A percentile compares a stretch with the other conserved stretches of the same genome.
phyloP scores from a whole-genome alignment of 441 rosid species.

The Gossypium davidsonii region DNA sequence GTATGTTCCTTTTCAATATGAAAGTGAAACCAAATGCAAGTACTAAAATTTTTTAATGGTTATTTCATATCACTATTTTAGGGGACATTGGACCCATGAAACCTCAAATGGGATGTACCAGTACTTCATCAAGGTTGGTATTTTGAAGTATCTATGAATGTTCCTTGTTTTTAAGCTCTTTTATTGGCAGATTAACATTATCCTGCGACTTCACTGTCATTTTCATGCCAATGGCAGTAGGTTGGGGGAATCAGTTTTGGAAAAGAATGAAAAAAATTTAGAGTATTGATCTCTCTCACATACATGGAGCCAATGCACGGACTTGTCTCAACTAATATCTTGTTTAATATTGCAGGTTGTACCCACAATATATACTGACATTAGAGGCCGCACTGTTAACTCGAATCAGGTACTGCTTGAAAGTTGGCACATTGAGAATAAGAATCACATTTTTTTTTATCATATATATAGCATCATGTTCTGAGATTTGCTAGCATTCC shows the following conservation, averaged over 20 bases:
- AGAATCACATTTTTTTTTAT: background rate
- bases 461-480: background rate
- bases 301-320: background rate
- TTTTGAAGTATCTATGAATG: background rate
- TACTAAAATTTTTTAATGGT: background rate
- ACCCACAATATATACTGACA: conserved; percentile 64
- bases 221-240: background rate
- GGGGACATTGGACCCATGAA: conserved; percentile 58
- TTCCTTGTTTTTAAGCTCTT: background rate
- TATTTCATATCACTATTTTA: conserved; percentile 28
- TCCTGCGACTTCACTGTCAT: background rate
- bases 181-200: background rate
- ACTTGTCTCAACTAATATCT: background rate
- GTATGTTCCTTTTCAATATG: background rate
- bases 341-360: conserved; percentile 46
- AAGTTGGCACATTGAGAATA: background rate
- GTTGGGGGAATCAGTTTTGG: background rate
- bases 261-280: background rate
- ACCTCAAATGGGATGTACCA: conserved; percentile 66
- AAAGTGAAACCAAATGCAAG: background rate
- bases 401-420: conserved; percentile 53
- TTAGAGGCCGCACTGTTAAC: conserved; percentile 49
- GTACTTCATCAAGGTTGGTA: conserved; percentile 61
- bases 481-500: conserved; percentile 3
- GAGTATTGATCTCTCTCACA: background rate